Base-by-base conservation (phyloP, 1,139 yeast species). In the Suhomyces wounanorum region DNA sequence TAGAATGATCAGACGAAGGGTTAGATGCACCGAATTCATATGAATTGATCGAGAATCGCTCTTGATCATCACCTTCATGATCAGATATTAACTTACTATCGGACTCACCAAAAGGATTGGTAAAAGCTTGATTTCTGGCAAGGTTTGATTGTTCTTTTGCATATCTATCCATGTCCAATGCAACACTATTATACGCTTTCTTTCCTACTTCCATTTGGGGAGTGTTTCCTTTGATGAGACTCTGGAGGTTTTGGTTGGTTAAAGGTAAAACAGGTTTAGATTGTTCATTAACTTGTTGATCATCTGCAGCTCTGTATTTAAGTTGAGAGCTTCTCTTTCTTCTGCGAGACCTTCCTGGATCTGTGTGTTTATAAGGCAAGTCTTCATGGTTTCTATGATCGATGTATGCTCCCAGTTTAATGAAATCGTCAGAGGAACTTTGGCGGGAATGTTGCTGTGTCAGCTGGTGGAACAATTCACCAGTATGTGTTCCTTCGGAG, bases 1-100 rank as follows among this genome's bases (percentile, higher is more conserved):
- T 82, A 14, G 87, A 78, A 55, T 92, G 79, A 52, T 91, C 82
- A 14, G 89, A 82, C 0, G 87, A 78, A 1, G 95, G 95, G 58
- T 87, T 86, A 9, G 92, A 86, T 40, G 74, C 77, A 3, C 81
- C 81, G 59, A 77, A 72, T 63, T 79, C 72, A 59, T 75, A 55
- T 56, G 77, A 65, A 56, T 70, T 65, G 53, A 69, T 54, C 16
- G 70, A 63, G 40, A 45, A 44, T 13, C 61, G 59, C 18, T 58
- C 64, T 42, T 58, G 55, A 1, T 43, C 62, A 35, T 65, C 68
- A 17, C 47, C 55, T 3, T 41, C 40, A 26, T 18, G 25, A 2
- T 39, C 43, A 13, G 38, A 26, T 8, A 36, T 26, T n/a, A 17
- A 16, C 13, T 23, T 42, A 4, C 40, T 33, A 28, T 41, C 49